phyloP scores from a whole-genome alignment of 1,284 basidiomycete genomes.

The Cryptococcus amylolentus region DNA sequence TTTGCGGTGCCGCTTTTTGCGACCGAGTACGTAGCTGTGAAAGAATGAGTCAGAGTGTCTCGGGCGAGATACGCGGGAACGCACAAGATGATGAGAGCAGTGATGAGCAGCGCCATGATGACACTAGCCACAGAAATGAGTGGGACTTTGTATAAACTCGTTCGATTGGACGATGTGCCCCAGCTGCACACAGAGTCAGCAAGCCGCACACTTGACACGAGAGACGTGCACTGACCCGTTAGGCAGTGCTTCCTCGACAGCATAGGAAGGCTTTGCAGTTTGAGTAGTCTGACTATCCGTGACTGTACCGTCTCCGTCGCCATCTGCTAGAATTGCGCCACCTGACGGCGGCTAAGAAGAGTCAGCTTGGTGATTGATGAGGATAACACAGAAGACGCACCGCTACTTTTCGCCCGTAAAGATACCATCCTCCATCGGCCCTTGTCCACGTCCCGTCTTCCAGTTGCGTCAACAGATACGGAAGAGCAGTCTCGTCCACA shows the following conservation, averaged over 20 bases:
- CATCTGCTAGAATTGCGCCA: conserved; percentile 4
- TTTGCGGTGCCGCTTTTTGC: conserved; percentile 37
- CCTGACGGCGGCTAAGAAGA: not conserved
- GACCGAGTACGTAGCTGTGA: conserved; percentile 32
- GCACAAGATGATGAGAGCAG: conserved; percentile 39
- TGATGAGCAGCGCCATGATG: conserved; percentile 41
- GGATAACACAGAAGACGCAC: conserved; percentile 9
- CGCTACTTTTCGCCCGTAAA: conserved; percentile 31
- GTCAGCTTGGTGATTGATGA: not conserved
- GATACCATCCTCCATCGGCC: conserved; percentile 29
- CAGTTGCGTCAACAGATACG: conserved; percentile 30
- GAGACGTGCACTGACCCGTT: conserved; percentile 17
- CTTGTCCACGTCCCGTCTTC: conserved; percentile 32
- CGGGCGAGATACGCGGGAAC: conserved; percentile 8
- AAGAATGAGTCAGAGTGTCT: not conserved
- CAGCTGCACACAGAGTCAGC: conserved; percentile 19
- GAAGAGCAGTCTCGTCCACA: conserved; percentile 29
- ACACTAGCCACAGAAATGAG: conserved; percentile 45
- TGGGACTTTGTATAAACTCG: conserved; percentile 44
- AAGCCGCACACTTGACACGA: too few relatives aligned
- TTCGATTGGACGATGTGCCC: conserved; percentile 35
- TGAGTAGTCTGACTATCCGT: not conserved
- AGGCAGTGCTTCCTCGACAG: conserved; percentile 26
- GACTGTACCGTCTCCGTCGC: conserved; percentile 9
- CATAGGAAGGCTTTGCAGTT: conserved; percentile 13